These are phyloP conservation scores for Penicilliopsis zonata DNA, from an alignment of 495 filamentous ascomycete species.

Conservation along the genomic window DNA sequence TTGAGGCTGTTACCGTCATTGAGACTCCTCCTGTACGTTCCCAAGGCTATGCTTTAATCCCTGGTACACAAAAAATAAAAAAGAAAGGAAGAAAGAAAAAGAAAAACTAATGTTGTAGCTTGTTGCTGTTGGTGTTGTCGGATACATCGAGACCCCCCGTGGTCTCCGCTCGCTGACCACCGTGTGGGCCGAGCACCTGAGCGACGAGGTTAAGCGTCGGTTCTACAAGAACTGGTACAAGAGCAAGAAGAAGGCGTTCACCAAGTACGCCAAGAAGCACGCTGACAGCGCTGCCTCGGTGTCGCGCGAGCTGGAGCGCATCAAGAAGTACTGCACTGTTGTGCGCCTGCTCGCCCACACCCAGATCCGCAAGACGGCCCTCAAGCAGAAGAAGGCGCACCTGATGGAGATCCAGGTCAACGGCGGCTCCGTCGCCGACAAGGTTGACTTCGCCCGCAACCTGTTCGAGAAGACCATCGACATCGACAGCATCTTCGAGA, in stretches of 20 bases:
- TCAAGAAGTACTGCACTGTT: conserved; percentile 99
- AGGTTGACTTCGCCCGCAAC: conserved; percentile 87
- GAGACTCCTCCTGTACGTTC: conserved; percentile 95
- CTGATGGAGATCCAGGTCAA: conserved; percentile 99
- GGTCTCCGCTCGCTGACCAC: conserved; percentile 99
- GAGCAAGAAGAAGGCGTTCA: conserved; percentile 99
- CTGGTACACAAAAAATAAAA: too few relatives aligned
- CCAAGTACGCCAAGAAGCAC: conserved; percentile 99
- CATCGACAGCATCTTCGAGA: conserved; percentile 92
- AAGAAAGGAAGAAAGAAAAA: background rate
- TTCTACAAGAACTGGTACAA: conserved; percentile 99
- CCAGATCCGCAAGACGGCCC: conserved; percentile 95
- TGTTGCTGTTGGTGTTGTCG: conserved; percentile 97
- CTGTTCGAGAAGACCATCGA: conserved; percentile 98
- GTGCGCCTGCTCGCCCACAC: conserved; percentile 99
- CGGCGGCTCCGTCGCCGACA: conserved; percentile 85
- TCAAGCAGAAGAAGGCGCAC: conserved; percentile 99
- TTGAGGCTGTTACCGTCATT: conserved; percentile 97
- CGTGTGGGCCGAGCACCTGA: conserved; percentile 98
- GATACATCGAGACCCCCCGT: conserved; percentile 99
- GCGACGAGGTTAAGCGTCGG: conserved; percentile 95
- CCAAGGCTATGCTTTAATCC: background rate
- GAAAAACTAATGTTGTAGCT: conserved; percentile 48
- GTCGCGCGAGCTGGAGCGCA: conserved; percentile 95
- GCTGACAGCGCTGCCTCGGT: conserved; percentile 82